A percentile compares a stretch with the other conserved stretches of the same genome.
These are phyloP conservation scores for Saccharum officinarum DNA, from an alignment of 176 grass and related monocot species.

Conservation along the genomic window DNA sequence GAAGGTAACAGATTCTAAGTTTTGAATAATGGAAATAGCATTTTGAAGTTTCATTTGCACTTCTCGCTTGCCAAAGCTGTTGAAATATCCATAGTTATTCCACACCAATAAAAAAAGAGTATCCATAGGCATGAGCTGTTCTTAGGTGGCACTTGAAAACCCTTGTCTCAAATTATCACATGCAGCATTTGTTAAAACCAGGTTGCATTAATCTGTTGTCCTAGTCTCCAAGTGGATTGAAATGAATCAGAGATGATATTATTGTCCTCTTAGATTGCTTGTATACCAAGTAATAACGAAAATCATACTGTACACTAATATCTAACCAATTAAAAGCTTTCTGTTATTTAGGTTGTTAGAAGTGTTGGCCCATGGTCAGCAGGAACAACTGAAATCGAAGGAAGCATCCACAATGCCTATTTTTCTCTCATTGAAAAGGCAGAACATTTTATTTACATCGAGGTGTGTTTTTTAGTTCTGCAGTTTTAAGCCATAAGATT, in stretches of 20 bases:
- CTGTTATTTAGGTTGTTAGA: constrained; percentile 60
- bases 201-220: not conserved
- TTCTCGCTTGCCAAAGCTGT: not conserved
- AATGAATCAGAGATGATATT: not conserved
- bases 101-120: not conserved
- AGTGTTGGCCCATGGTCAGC: constrained; percentile 80
- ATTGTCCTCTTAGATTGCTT: not conserved
- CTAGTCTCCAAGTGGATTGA: not conserved
- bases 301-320: not conserved
- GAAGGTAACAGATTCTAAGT: not conserved
- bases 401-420: constrained; percentile 84
- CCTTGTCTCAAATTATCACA: not conserved
- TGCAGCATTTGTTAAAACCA: not conserved
- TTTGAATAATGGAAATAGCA: not conserved
- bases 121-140: not conserved
- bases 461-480: constrained; percentile 39
- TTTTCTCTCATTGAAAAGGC: constrained; percentile 79
- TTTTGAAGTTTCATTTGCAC: not conserved
- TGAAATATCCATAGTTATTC: not conserved
- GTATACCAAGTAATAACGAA: not conserved
- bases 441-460: constrained; percentile 76
- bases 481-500: not conserved
- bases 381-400: constrained; percentile 82
- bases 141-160: not conserved
- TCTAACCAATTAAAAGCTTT: not conserved